Evolutionary conservation across 768 basidiomycete genomes (phyloP), one percentile per base, ranked within the genome.

Genomic region (Tylopilus felleus): DNA sequence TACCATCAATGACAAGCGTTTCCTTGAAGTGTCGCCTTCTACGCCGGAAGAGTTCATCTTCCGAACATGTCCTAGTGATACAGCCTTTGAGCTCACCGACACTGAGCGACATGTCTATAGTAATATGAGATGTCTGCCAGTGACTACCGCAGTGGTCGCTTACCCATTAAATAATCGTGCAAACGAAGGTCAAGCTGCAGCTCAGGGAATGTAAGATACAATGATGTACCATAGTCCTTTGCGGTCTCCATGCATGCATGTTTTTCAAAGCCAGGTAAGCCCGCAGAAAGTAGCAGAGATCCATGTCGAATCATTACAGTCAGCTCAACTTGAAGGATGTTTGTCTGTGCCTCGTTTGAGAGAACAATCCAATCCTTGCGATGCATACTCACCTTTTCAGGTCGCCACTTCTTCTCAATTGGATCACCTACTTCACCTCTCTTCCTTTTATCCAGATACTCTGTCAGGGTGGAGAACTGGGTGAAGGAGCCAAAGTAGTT

Each of bases 401-500:
- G 81, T 9, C 93, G 80, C 70, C 94, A 92, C 63, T 91, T 93
- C 53, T 81, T 74, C 49, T 80, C 73, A 1, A 96, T 76, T 0
- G 91, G 92, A 71, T 98, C 95, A 5, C 94, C 95, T 14, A 85
- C 75, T 12, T 82, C 80, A 1, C 80, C 59, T 47, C 74, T 75
- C 41, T 73, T 77, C 39, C 83, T 79, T 63, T 84, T 88, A 49
- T 86, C 81, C 43, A 93, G 74, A 66, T 93, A 96, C 73, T 98
- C 96, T 21, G 79, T 80, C 39, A 93, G 76, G 1, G 92, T 97
- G 3, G 86, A 85, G 62, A 95, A 98, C 60, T 96, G 90, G 2
- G 93, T 97, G 71, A 97, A 98, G 5, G 83, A 79, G 12, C 96
- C 96, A 47, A 98, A 84, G 70, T 98, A 98, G 70, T 98, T 98